Base-by-base conservation (phyloP, 1,139 yeast genomes). In the Kurtzmaniella natalensis region DNA sequence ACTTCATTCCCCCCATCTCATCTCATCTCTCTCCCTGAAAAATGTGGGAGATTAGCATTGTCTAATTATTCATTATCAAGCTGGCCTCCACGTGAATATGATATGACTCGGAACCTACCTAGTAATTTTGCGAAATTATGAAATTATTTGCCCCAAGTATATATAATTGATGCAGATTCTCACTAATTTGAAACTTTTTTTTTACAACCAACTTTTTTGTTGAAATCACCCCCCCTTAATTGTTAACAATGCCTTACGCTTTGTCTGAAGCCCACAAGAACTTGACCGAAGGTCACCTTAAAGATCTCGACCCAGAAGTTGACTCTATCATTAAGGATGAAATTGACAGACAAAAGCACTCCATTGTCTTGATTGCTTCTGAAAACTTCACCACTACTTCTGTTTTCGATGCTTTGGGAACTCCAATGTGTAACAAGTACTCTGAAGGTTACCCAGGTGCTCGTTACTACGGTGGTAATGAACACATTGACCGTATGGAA, bases 351-450 rank as follows among this genome's bases (percentile, higher is more conserved):
- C 98, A 92, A 72, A 82, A 80, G 69, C 95, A 87, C 64, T 87
- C 96, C 23, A 82, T 92, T 56, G 95, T 87, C 36, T 72, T 92
- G 61, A 92, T 92, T 62, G 96, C 98, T 23, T 85, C 95, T 37
- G 98, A 92, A 68, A 92, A 92, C 65, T 92, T 89, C 76, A 92
- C 98, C 46, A 85, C 97, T 46, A 85, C 88, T 46, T 83, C 97
- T 25, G 98, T 92, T 29, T 86, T 89, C 64, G 97, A 92, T 61
- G 94, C 95, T 36, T 77, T 92, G 59, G 97, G 97, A 57, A 85
- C 96, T 40, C 96, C 95, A 55, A 87, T 92, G 95, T 85, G 87
- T 60, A 83, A 83, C 74, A 83, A 83, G 62, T 83, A 83, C 64
- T 80, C 88, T 35, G 94, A 83, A 61, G 94, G 94, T 50, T 82